A percentile compares a stretch with the other conserved stretches of the same genome.
phyloP scores from a whole-genome alignment of 2,329 filamentous ascomycete genomes.

The Kalmusia sp. region DNA sequence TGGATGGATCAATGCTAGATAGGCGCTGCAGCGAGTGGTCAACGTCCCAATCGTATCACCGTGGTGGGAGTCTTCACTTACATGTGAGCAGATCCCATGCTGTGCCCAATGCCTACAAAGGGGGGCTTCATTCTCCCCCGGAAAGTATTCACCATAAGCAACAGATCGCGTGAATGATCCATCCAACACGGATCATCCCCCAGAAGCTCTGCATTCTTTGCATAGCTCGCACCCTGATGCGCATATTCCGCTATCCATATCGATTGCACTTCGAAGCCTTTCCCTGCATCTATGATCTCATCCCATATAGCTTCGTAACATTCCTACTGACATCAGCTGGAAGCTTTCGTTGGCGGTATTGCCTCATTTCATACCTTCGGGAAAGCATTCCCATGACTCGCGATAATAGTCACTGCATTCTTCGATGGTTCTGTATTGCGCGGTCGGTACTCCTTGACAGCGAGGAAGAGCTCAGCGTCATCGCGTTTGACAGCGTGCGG shows the following conservation, averaged over 20 bases:
- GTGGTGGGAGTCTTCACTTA: too few relatives aligned
- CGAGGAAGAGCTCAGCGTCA: slow-evolving; percentile 18
- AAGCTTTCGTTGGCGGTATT: not conserved
- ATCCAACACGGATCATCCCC: slow-evolving; percentile 27
- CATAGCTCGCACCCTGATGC: slow-evolving; percentile 24
- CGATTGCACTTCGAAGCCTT: slow-evolving; percentile 14
- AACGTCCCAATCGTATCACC: too few relatives aligned
- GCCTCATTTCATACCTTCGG: slow-evolving; percentile 16
- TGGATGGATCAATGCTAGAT: slow-evolving; percentile 26
- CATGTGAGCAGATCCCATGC: slow-evolving; percentile 25
- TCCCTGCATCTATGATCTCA: slow-evolving; percentile 15
- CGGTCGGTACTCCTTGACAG: slow-evolving; percentile 27
- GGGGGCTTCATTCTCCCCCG: slow-evolving; percentile 21
- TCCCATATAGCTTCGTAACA: slow-evolving; percentile 27
- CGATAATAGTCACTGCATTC: slow-evolving; percentile 23
- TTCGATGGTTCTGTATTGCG: not conserved
- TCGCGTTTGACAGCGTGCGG: slow-evolving; percentile 20
- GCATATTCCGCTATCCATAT: slow-evolving; percentile 27
- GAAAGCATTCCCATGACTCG: slow-evolving; percentile 26
- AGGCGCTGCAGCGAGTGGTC: slow-evolving; percentile 10
- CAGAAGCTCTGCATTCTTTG: slow-evolving; percentile 15
- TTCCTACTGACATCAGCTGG: slow-evolving; percentile 15
- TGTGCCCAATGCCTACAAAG: slow-evolving; percentile 26
- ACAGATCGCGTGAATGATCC: slow-evolving; percentile 27
- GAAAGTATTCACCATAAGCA: slow-evolving; percentile 25